Evolutionary conservation across 1,284 basidiomycete species (phyloP).

Genomic region (Boletus mariae): DNA sequence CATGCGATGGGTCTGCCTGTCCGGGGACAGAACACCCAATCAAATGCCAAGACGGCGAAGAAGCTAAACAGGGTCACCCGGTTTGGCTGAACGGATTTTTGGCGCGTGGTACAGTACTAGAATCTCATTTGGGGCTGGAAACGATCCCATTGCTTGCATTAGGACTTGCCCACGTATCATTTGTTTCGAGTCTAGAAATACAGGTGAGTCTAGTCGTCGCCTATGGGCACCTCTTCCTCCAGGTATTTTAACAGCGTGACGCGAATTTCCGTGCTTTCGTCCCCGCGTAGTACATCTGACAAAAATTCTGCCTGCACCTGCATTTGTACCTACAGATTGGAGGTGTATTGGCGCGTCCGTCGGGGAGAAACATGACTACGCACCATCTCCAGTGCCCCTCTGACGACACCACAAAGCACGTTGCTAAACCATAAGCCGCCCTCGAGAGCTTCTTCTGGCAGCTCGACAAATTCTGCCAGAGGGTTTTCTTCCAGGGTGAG

Average conservation of each 20-base stretch:
- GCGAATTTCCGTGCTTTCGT: slow-evolving; percentile 91
- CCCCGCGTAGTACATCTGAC: slow-evolving; percentile 88
- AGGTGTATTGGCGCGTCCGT: slow-evolving; percentile 10
- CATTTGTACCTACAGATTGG: slow-evolving; percentile 79
- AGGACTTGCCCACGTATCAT: slow-evolving; percentile 1
- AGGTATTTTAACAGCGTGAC: slow-evolving; percentile 89
- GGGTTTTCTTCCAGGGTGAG: slow-evolving; percentile 95
- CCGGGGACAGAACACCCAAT: slow-evolving; percentile 85
- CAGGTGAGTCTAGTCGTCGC: slow-evolving; percentile 60
- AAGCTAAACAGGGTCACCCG: slow-evolving; percentile 76
- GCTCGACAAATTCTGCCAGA: slow-evolving; percentile 93
- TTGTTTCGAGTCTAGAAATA: slow-evolving; percentile 12
- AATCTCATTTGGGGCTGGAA: slow-evolving; percentile 1
- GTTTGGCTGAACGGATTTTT: slow-evolving; percentile 29
- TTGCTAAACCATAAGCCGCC: slow-evolving; percentile 97
- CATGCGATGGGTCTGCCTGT: slow-evolving; percentile 89
- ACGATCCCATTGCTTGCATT: slow-evolving; percentile 5
- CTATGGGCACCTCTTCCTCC: slow-evolving; percentile 89
- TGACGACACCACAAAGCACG: slow-evolving; percentile 88
- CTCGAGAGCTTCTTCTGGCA: slow-evolving; percentile 89
- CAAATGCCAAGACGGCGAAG: slow-evolving; percentile 81
- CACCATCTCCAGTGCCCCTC: slow-evolving; percentile 97
- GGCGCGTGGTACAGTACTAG: slow-evolving; percentile 12
- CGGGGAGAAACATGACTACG: slow-evolving; percentile 22
- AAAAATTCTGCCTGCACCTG: slow-evolving; percentile 91